phyloP scores from a whole-genome alignment of 2,329 filamentous ascomycete genomes.

The Chaetomiaceae sp. region DNA sequence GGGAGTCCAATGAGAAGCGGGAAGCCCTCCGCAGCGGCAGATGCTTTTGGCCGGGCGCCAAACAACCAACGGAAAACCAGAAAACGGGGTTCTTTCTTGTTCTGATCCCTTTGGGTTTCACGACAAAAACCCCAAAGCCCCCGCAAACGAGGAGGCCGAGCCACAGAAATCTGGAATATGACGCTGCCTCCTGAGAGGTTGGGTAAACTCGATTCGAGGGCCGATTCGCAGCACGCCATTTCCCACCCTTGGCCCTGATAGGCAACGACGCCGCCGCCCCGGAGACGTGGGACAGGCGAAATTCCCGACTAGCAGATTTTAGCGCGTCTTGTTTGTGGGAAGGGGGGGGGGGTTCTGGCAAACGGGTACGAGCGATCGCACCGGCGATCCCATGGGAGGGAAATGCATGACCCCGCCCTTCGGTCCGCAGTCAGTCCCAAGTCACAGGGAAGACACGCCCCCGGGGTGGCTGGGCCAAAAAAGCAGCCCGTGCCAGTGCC shows the following conservation, averaged over 20 bases:
- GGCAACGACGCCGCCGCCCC: conserved; percentile 4
- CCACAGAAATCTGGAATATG: conserved; percentile 1
- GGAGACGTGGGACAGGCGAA: conserved; percentile 2
- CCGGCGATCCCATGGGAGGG: conserved; percentile 15
- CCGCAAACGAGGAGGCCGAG: not conserved
- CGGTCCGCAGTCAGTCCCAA: conserved; percentile 30
- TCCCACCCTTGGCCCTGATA: conserved; percentile 4
- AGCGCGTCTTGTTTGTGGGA: conserved; percentile 2
- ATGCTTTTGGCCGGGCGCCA: not conserved
- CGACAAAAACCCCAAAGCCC: not conserved
- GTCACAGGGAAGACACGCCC: conserved; percentile 29
- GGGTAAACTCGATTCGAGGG: not conserved
- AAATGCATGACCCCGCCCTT: conserved; percentile 30
- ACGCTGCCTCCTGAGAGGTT: not conserved
- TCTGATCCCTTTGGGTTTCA: not conserved
- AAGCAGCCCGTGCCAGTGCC: too few species aligned
- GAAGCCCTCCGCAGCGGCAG: not conserved
- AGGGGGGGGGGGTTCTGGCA: not conserved
- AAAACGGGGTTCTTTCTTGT: not conserved
- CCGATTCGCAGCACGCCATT: conserved; percentile 8
- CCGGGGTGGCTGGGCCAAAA: conserved; percentile 8
- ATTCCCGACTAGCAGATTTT: conserved; percentile 3
- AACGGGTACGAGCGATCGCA: conserved; percentile 16
- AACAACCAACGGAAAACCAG: not conserved
- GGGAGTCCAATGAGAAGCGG: conserved; percentile 3